Evolutionary conservation across 306 rosid species (phyloP), one percentile per base, ranked within the genome.

Genomic region (Lathyrus oleraceus): DNA sequence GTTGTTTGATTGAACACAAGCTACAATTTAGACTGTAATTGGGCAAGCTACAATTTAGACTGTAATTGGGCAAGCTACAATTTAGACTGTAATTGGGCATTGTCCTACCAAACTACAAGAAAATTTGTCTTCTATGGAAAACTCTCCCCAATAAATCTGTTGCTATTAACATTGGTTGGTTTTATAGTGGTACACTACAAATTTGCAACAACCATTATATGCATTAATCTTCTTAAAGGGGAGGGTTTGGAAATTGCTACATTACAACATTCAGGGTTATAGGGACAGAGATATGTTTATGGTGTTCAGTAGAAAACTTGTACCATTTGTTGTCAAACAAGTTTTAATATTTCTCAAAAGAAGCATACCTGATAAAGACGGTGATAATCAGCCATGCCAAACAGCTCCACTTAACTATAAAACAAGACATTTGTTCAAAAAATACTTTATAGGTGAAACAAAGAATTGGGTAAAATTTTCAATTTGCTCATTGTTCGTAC

Each of bases 341-440:
- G 44, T 11, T 19, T 10, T 16, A 77, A 62, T 51, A 61, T 35
- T 52, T 45, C 48, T 28, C 62, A 65, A 70, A 62, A 59, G 51
- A 42, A 62, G 32, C 80, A 59, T 84, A 84, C 86, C 85, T 76
- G 78, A 77, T 45, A 53, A 54, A 64, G 61, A 61, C 44, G 69
- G 62, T 19, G 69, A 75, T 44, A 65, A 67, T 73, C 73, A 12
- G 59, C 70, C 75, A 10, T 45, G 47, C 32, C 64, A 52, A 65
- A 70, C 71, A 65, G 72, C 69, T 83, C 57, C 75, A 20, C 61
- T 58, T 70, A 16, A 19, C 39, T 59, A 19, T 23, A 59, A 73
- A 65, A 47, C 63, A 76, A 64, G 71, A 69, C 72, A 69, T 53
- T 77, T 77, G 69, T 76, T 69, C 72, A 65, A 36, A 66, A 78